phyloP scores from a whole-genome alignment of 2,329 filamentous ascomycete species.

The Exophiala mesophila region DNA sequence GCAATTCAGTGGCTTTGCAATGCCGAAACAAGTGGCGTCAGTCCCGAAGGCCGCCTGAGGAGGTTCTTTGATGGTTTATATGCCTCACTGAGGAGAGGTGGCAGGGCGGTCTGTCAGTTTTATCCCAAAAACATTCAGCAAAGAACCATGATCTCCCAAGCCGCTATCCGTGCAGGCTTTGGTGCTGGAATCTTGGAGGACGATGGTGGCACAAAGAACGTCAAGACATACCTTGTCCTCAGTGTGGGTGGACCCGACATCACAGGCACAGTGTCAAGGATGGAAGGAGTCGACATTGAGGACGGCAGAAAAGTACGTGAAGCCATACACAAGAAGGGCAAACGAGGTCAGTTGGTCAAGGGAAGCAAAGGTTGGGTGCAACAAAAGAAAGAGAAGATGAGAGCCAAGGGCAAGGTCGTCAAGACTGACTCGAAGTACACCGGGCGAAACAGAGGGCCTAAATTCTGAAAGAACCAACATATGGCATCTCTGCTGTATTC shows the following conservation, averaged over 20 bases:
- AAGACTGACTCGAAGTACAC: slow-evolving; percentile 92
- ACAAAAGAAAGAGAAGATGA: slow-evolving; percentile 81
- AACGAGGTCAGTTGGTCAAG: slow-evolving; percentile 46
- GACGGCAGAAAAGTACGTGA: slow-evolving; percentile 56
- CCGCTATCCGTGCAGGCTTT: slow-evolving; percentile 89
- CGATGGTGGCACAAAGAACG: slow-evolving; percentile 92
- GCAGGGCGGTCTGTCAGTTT: slow-evolving; percentile 91
- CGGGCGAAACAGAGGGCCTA: slow-evolving; percentile 74
- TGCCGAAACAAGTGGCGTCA: slow-evolving; percentile 64
- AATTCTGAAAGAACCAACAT: slow-evolving; percentile 56
- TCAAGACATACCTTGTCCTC: slow-evolving; percentile 91
- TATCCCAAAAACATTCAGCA: slow-evolving; percentile 95
- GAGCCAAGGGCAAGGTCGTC: slow-evolving; percentile 88
- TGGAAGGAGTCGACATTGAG: slow-evolving; percentile 81
- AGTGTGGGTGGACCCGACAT: slow-evolving; percentile 88
- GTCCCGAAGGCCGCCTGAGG: slow-evolving; percentile 68
- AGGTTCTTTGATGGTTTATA: slow-evolving; percentile 94
- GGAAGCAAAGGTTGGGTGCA: slow-evolving; percentile 49
- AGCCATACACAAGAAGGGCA: slow-evolving; percentile 40
- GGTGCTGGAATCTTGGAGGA: slow-evolving; percentile 93
- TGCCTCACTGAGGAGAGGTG: slow-evolving; percentile 74
- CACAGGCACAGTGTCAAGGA: slow-evolving; percentile 78
- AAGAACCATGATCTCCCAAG: slow-evolving; percentile 83
- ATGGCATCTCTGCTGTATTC: too few species aligned
- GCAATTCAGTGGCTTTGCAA: slow-evolving; percentile 99